These are phyloP conservation scores for Claviceps sp. DNA, from an alignment of 2,329 filamentous ascomycete species.

Conservation along the genomic window DNA sequence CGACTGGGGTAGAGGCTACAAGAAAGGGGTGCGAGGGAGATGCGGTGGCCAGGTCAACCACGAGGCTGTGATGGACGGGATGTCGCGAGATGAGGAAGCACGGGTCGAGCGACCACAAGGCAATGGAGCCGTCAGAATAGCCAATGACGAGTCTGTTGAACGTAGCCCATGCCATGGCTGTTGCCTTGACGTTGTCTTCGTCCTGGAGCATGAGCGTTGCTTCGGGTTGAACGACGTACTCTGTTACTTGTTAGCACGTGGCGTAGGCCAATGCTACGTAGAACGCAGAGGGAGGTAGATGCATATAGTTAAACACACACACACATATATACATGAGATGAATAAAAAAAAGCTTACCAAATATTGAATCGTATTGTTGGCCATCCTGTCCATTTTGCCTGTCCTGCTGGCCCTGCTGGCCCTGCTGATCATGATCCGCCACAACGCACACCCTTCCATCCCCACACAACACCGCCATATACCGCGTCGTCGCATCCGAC, in stretches of 20 bases:
- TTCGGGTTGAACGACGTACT: background rate
- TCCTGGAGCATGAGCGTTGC: constrained; percentile 29
- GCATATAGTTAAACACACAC: too few species aligned
- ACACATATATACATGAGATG: constrained; percentile 9
- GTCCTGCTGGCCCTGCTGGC: background rate
- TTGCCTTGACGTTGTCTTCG: constrained; percentile 35
- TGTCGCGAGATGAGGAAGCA: constrained; percentile 35
- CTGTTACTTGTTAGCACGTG: background rate
- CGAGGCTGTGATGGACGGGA: constrained; percentile 37
- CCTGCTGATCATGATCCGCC: constrained; percentile 14
- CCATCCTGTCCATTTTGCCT: too few species aligned
- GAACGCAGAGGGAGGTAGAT: too few species aligned
- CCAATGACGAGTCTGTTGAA: constrained; percentile 41
- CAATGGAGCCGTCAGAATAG: constrained; percentile 42
- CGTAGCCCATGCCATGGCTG: constrained; percentile 41
- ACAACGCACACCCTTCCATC: constrained; percentile 39
- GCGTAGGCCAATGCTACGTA: background rate
- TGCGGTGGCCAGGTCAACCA: constrained; percentile 41
- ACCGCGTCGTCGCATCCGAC: constrained; percentile 15
- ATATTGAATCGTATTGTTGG: constrained; percentile 16
- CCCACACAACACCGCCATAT: constrained; percentile 34
- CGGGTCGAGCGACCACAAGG: constrained; percentile 42
- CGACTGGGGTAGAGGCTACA: constrained; percentile 40
- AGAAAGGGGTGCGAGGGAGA: constrained; percentile 44
- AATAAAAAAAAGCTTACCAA: constrained; percentile 22